Evolutionary conservation across 257 asterid genomes (phyloP), one percentile per base, ranked within the genome.

Genomic region (Primulina eburnea): DNA sequence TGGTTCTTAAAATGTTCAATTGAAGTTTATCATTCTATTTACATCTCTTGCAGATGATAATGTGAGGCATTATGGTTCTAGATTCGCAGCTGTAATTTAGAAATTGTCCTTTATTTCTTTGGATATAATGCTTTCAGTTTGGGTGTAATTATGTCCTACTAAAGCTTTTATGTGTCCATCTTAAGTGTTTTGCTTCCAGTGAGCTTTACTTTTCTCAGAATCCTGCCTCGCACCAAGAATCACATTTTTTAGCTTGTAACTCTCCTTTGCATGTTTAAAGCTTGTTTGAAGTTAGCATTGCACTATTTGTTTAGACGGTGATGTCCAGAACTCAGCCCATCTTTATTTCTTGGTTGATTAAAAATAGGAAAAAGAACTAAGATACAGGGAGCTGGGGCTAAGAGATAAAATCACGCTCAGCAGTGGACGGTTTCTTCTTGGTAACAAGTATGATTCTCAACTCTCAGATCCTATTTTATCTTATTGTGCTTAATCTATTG

Each of bases 361-460:
- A 37, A 77, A 72, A 77, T 62, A 90, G 97, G 99, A 90, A 84
- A 89, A 92, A 77, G 95, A 93, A 77, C 99, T 87, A 68, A 86
- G 97, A 82, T 93, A 90, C 90, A 93, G 84, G 89, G 99, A 93
- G 64, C 86, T 93, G 60, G 97, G 99, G 6, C 79, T 90, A 77
- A 89, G 96, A 81, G 97, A 93, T 81, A 93, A 93, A 80, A 93
- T 93, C 70, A 90, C 96, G 56, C 97, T 93, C 34, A 90, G 99
- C 86, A 91, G 99, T 71, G 96, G 99, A 32, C 87, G 95, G 47
- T 90, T 93, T 85, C 95, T 93, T 76, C 95, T 90, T 6, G 88
- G 96, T 29, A 93, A 90, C 89, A 93, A 90, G 96, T 92, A 83
- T 52, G 93, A 70, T 74, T 82, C 77, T 17, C 60, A 40, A 38